Base-by-base conservation (phyloP, 106 monocot genomes). In the Dioscorea alata region DNA sequence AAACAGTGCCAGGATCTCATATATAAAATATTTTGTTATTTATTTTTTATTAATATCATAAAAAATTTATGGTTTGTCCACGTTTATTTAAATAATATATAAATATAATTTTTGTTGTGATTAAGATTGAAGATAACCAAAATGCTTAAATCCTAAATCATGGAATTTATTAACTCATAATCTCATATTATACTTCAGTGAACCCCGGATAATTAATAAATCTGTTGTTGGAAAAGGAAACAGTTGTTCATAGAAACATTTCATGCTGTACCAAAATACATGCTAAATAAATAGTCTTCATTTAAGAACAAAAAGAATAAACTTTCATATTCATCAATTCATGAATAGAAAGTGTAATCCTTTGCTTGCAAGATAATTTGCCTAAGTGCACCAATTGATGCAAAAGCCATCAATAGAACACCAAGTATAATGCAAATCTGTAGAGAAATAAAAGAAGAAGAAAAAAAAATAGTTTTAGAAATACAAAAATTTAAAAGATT, bases 341-440 rank as follows among this genome's bases (percentile, higher is more conserved):
- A 85, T 23, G 73, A 73, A 76, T 71, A 85, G 32, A 85, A 78
- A 13, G 66, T 52, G 61, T 85, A 85, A 8, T 54, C 67, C 70
- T 78, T 85, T 61, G 85, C 76, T 4, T 78, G 13, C 1, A 67
- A 18, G 58, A 85, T 71, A 53, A 85, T 81, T 12, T 60, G 22
- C 22, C 85, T 68, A 12, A 85, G 71, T 24, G 81, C 85, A 32
- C 77, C 85, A 32, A 80, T 85, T 15, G 81, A 77, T 15, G 81
- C 33, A 20, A 85, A 33, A 19, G 70, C 57, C 73, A 74, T 85
- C 61, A 85, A 42, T 9, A 66, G 14, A 61, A 81, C 35, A 6
- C 85, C 85, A 13, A 85, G 22, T 8, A 81, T 23, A n/a, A 85
- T 85, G 74, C 76, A 80, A 13, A 80, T 74, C 85, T 80, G 77